Evolutionary conservation across 352 stramenopile species (phyloP).

Genomic region (Phytophthora vignae): DNA sequence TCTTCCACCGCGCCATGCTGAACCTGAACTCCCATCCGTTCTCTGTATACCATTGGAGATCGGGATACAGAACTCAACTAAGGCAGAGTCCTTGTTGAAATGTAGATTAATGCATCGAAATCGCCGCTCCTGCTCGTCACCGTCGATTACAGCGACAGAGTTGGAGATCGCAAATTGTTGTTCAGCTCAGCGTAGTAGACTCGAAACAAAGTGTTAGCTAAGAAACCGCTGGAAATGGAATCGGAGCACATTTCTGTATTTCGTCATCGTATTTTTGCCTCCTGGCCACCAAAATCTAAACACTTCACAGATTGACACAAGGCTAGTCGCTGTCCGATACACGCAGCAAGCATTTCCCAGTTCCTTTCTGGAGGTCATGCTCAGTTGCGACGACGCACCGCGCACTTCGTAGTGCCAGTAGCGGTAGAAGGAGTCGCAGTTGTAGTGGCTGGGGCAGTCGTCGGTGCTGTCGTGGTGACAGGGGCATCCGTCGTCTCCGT

Average conservation of each 20-base stretch:
- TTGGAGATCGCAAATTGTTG: slow-evolving; percentile 12
- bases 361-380: background rate
- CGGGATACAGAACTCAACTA: too few species aligned
- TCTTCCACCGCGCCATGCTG: too few species aligned
- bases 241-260: background rate
- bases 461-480: background rate
- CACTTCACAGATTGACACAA: slow-evolving; percentile 14
- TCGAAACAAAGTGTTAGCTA: too few species aligned
- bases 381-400: slow-evolving; percentile 18
- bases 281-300: slow-evolving; percentile 26
- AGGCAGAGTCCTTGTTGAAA: too few species aligned
- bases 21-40: too few species aligned
- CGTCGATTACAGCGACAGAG: too few species aligned
- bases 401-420: slow-evolving; percentile 19
- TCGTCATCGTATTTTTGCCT: slow-evolving; percentile 15
- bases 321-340: background rate
- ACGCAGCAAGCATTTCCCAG: background rate
- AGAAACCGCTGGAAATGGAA: background rate
- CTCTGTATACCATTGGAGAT: too few species aligned
- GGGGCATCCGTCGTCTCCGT: slow-evolving; percentile 4
- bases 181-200: background rate
- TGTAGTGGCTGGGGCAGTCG: background rate
- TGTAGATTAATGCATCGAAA: too few species aligned
- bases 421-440: slow-evolving; percentile 4
- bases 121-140: too few species aligned